Percentiles rank a stretch among this genome's conserved stretches.
Conservation (phyloP, 2,329 filamentous ascomycete species). For the Cadophora malorum region DNA sequence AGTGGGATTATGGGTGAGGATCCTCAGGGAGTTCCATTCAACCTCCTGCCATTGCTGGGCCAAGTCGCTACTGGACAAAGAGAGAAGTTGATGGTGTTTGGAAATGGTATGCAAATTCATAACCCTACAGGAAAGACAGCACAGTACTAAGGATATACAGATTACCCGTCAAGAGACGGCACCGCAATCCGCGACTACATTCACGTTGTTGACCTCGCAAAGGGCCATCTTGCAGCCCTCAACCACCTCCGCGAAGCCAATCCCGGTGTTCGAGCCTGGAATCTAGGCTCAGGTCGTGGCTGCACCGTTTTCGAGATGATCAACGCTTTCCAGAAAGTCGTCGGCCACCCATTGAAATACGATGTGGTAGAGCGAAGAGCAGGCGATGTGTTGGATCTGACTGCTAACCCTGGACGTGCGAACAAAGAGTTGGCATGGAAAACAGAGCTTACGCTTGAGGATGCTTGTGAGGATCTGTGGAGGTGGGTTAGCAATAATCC, state of each 20-base stretch:
- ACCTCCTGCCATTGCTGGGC: conserved; percentile 90
- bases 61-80: conserved; percentile 96
- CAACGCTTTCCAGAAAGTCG: conserved; percentile 87
- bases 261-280: conserved; percentile 94
- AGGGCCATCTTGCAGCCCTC: conserved; percentile 85
- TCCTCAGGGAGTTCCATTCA: conserved; percentile 93
- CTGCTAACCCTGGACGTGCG: conserved; percentile 85
- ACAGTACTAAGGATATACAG: conserved; percentile 52
- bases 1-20: conserved; percentile 98
- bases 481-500: conserved; percentile 98
- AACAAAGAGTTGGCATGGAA: conserved; percentile 93
- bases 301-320: conserved; percentile 98
- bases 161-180: conserved; percentile 89
- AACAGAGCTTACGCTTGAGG: conserved; percentile 86
- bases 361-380: conserved; percentile 81
- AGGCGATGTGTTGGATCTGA: conserved; percentile 93
- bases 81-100: conserved; percentile 93
- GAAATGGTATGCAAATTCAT: conserved; percentile 69
- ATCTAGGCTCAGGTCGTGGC: conserved; percentile 91
- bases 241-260: conserved; percentile 85
- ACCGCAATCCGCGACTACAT: conserved; percentile 98
- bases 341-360: conserved; percentile 86
- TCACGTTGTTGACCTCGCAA: conserved; percentile 88
- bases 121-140: neutral
- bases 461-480: conserved; percentile 95